These are phyloP conservation scores for Solanum sitiens DNA, from an alignment of 257 asterid species.

Conservation along the genomic window DNA sequence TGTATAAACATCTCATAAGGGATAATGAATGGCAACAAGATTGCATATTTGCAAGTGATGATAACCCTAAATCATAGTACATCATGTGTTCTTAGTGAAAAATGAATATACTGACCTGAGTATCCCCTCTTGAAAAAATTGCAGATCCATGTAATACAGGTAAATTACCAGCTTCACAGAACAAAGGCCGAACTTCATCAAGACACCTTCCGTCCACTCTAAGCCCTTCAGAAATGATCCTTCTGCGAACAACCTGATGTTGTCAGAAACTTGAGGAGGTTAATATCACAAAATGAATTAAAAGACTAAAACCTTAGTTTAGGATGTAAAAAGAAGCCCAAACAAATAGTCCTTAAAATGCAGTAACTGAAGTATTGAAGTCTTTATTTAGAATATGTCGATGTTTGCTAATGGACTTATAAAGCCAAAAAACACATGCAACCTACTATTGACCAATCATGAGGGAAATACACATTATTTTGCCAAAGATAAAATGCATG, in stretches of 20 bases:
- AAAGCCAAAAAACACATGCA: not conserved
- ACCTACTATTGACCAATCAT: not conserved
- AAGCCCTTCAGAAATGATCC: constrained; percentile 74
- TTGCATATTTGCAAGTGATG: not conserved
- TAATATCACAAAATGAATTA: not conserved
- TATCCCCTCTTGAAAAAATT: constrained; percentile 84
- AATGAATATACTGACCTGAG: constrained; percentile 52
- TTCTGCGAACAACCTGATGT: constrained; percentile 73
- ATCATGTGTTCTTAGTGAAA: not conserved
- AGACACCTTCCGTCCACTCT: constrained; percentile 92
- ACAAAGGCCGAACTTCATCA: constrained; percentile 86
- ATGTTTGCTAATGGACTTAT: not conserved
- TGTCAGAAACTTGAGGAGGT: constrained; percentile 11
- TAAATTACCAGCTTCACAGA: constrained; percentile 84
- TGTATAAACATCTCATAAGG: constrained; percentile 13
- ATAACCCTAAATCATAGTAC: not conserved
- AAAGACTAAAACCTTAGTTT: not conserved
- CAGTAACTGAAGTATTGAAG: not conserved
- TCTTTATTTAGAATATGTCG: not conserved
- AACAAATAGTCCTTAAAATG: not conserved
- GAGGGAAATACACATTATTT: not conserved
- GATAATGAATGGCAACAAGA: not conserved
- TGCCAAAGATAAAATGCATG: not conserved
- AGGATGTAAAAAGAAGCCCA: not conserved
- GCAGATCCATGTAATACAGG: constrained; percentile 87